Conservation (phyloP, 225 moss, liverwort and hornwort species). For the Ulota crispa region DNA sequence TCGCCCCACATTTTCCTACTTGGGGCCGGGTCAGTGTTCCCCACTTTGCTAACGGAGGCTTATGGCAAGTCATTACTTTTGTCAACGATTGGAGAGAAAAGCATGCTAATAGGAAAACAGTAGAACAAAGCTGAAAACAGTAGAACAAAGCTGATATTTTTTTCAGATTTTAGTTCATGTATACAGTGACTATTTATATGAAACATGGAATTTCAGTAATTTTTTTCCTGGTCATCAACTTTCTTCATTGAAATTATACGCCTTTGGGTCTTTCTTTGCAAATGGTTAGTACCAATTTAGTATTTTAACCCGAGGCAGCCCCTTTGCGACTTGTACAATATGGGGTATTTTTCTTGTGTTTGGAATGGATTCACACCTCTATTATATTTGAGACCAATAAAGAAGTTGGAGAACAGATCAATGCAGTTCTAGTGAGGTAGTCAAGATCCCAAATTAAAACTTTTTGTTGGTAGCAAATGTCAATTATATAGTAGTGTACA, state of each 20-base stretch:
- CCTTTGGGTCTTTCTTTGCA: background rate
- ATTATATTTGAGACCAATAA: too few relatives aligned
- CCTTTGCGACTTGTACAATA: too few relatives aligned
- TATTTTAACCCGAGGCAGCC: background rate
- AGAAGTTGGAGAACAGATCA: too few relatives aligned
- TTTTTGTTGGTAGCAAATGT: too few relatives aligned
- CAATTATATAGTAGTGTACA: too few relatives aligned
- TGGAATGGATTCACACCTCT: too few relatives aligned
- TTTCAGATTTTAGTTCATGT: slow-evolving; percentile 15
- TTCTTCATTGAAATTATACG: background rate
- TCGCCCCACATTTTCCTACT: slow-evolving; percentile 40
- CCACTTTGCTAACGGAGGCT: slow-evolving; percentile 63
- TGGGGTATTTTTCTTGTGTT: too few relatives aligned
- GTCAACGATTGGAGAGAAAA: slow-evolving; percentile 48
- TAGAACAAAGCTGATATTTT: slow-evolving; percentile 33
- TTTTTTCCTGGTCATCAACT: slow-evolving; percentile 17
- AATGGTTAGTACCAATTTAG: background rate
- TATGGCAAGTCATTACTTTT: slow-evolving; percentile 51
- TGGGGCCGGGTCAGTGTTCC: slow-evolving; percentile 55
- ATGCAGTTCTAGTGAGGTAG: too few relatives aligned
- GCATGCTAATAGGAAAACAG: slow-evolving; percentile 19
- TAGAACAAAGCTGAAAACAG: slow-evolving; percentile 32
- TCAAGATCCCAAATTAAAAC: too few relatives aligned
- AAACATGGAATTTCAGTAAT: background rate
- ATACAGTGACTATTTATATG: background rate